Evolutionary conservation across 2,329 filamentous ascomycete genomes (phyloP).

Genomic region (Geosmithia flava): DNA sequence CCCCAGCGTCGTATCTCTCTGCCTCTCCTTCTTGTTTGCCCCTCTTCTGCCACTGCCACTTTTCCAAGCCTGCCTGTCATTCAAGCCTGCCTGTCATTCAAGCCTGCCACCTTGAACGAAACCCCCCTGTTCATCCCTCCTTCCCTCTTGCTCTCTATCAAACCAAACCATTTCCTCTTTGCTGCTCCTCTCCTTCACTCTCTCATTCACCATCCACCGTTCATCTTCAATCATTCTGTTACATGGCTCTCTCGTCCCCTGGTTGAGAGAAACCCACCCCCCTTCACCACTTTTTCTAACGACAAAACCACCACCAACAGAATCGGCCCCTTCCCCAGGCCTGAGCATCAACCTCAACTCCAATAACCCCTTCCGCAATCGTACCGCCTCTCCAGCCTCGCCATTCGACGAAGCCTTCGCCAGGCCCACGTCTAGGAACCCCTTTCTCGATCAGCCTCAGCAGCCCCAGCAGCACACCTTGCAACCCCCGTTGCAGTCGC

Average conservation of each 20-base stretch:
- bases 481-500: conserved; percentile 20
- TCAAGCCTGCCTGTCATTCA: too few species aligned
- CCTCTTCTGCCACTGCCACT: too few species aligned
- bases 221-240: not conserved
- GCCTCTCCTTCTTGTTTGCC: too few species aligned
- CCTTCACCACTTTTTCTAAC: not conserved
- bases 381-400: conserved; percentile 47
- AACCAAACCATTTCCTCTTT: too few species aligned
- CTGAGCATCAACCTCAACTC: conserved; percentile 60
- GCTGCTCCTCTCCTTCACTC: not conserved
- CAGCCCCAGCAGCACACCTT: conserved; percentile 12
- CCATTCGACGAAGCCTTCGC: conserved; percentile 47
- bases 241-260: not conserved
- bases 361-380: conserved; percentile 74
- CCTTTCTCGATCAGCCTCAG: conserved; percentile 50
- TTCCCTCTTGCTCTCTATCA: too few species aligned
- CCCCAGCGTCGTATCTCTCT: too few species aligned
- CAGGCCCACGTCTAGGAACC: conserved; percentile 60
- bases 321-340: conserved; percentile 12
- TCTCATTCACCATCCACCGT: too few species aligned
- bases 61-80: too few species aligned
- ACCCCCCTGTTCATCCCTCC: too few species aligned
- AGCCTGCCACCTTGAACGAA: too few species aligned
- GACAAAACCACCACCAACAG: not conserved
- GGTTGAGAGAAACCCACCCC: not conserved